Base-by-base conservation (phyloP, 2,329 filamentous ascomycete genomes). In the Emergomyces orientalis region DNA sequence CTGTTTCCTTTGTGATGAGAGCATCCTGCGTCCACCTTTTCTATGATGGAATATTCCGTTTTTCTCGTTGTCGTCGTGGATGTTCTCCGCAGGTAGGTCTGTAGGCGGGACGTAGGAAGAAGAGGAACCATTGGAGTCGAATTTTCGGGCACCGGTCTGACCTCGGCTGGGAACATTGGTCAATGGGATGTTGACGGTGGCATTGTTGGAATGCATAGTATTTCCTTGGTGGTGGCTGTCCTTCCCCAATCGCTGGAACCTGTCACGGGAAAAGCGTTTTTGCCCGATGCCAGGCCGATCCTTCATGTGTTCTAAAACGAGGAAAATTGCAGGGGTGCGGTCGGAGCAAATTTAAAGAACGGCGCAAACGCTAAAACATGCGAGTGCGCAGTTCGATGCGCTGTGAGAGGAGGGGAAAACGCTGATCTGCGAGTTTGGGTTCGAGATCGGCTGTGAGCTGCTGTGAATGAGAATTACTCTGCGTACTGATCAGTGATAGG, bases 111-210 rank as follows among this genome's bases (percentile, higher is more conserved):
- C 64, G 64, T 74, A 71, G 27, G 64, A 64, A 4, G 72, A 74
- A 47, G 56, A 54, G 11, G 51, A 54, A 34, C 6, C 69, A 25
- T 67, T 63, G 39, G 69, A 70, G 52, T 75, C 73, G 62, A 68
- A 69, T 66, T 77, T 78, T 55, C 79, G 77, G 51, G 74, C 76
- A 47, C 77, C 78, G 14, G 76, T 77, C 64, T 78, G 77, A 60
- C 76, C 75, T 65, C 78, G 76, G 63, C 79, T 82, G 66, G 78
- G 73, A 49, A 86, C 81, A 57, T 78, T 79, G 67, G 83, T 80
- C 65, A 88, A 77, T 8, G 85, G 85, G 60, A 88, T 88, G 67
- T 86, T 81, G 68, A 83, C 83, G 32, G 82, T 84, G 52, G 79
- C 80, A 68, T 84, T 82, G 66, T 81, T 78, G 34, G 79, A 76